phyloP scores from a whole-genome alignment of 148 eudicot genomes.

The Hydrangea macrophylla region DNA sequence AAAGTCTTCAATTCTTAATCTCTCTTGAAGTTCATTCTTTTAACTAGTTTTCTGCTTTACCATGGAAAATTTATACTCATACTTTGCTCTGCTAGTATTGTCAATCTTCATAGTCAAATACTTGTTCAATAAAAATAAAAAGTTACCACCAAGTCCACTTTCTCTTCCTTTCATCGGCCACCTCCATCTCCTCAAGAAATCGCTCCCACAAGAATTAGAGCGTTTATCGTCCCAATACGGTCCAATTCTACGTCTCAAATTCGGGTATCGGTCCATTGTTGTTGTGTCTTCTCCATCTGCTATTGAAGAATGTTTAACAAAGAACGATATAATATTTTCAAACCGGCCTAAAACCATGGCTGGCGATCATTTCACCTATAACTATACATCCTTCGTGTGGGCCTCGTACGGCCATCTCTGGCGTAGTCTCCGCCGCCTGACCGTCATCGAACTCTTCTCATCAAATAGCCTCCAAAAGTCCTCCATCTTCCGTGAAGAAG shows the following conservation, averaged over 20 bases:
- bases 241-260: conserved; percentile 10
- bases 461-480: conserved; percentile 10
- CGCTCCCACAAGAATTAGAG: background rate
- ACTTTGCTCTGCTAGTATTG: too few species aligned
- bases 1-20: too few species aligned
- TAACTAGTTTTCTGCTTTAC: too few species aligned
- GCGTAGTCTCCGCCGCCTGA: conserved; percentile 23
- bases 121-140: background rate
- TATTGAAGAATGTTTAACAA: conserved; percentile 24
- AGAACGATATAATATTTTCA: conserved; percentile 23
- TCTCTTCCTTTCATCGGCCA: conserved; percentile 31
- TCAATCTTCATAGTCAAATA: background rate
- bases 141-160: conserved; percentile 17
- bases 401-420: conserved; percentile 23
- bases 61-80: too few species aligned
- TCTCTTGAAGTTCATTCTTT: too few species aligned
- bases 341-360: conserved; percentile 8
- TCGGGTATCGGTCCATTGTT: conserved; percentile 15
- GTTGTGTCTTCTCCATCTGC: conserved; percentile 20
- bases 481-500: conserved; percentile 14
- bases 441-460: conserved; percentile 20
- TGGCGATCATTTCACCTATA: conserved; percentile 9
- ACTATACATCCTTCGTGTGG: background rate
- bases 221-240: conserved; percentile 15
- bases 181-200: conserved; percentile 17